phyloP scores from a whole-genome alignment of 2,329 filamentous ascomycete species.

The Trichoderma endophyticum region DNA sequence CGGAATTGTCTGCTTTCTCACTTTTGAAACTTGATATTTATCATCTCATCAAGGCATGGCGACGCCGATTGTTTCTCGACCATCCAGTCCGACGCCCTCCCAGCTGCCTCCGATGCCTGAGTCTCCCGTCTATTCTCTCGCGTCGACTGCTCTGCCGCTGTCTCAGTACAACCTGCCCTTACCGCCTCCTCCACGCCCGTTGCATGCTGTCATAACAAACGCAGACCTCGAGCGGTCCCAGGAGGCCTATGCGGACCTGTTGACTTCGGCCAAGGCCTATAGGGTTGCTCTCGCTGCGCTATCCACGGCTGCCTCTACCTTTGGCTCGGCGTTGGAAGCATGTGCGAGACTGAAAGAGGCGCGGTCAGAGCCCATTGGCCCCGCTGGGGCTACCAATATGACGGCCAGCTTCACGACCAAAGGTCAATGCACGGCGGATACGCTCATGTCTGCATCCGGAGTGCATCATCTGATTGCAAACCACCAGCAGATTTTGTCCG shows the following conservation, averaged over 20 bases:
- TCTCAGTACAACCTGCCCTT: conserved; percentile 58
- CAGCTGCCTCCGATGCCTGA: conserved; percentile 57
- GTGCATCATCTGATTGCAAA: conserved; percentile 67
- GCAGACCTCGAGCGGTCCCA: conserved; percentile 62
- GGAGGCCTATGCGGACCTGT: conserved; percentile 58
- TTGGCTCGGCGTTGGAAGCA: conserved; percentile 62
- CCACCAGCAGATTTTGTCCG: conserved; percentile 66
- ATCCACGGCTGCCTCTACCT: conserved; percentile 59
- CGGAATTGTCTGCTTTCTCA: not conserved
- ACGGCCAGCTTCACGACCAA: conserved; percentile 47
- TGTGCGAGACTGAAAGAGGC: conserved; percentile 68
- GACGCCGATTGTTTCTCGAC: conserved; percentile 29
- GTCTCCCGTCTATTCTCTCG: conserved; percentile 62
- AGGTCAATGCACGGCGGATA: conserved; percentile 59
- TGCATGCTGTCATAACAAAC: conserved; percentile 59
- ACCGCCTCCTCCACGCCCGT: conserved; percentile 57
- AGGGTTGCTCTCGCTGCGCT: conserved; percentile 59
- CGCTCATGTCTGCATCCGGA: conserved; percentile 59
- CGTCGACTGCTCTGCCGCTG: conserved; percentile 59
- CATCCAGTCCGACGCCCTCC: conserved; percentile 52
- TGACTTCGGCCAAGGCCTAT: conserved; percentile 61
- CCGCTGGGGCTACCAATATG: conserved; percentile 37
- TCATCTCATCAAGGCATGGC: conserved; percentile 4
- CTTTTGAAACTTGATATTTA: not conserved
- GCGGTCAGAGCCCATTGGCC: conserved; percentile 54